A percentile compares a stretch with the other conserved stretches of the same genome.
Evolutionary conservation across 768 basidiomycete genomes (phyloP).

Genomic region (Lactarius deliciosus): DNA sequence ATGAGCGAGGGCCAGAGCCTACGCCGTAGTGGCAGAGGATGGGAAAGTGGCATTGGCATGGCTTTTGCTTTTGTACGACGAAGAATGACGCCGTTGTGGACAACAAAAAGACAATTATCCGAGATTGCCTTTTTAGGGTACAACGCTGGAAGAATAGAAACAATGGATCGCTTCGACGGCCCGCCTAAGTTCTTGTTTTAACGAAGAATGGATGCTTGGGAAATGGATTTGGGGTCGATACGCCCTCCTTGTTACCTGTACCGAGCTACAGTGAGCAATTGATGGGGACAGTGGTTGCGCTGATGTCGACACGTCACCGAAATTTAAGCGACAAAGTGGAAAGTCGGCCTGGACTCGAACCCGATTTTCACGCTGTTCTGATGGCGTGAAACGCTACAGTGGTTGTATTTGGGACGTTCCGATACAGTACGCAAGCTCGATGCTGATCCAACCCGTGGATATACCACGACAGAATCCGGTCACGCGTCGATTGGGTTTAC

Average conservation of each 20-base stretch:
- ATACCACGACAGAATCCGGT: neutral
- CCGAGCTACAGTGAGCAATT: neutral
- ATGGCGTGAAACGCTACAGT: neutral
- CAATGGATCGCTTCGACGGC: neutral
- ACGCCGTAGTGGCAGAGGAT: slow-evolving; percentile 10
- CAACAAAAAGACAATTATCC: slow-evolving; percentile 4
- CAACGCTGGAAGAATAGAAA: slow-evolving; percentile 11
- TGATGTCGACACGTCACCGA: neutral
- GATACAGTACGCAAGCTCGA: neutral
- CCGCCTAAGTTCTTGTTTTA: neutral
- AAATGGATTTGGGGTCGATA: neutral
- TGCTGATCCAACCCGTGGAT: neutral
- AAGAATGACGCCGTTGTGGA: slow-evolving; percentile 1
- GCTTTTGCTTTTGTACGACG: slow-evolving; percentile 17
- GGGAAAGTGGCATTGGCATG: neutral
- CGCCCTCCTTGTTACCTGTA: neutral
- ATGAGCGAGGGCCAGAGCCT: slow-evolving; percentile 14
- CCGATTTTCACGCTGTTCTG: neutral
- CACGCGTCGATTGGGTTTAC: neutral
- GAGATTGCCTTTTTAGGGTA: slow-evolving; percentile 18
- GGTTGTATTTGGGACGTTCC: neutral
- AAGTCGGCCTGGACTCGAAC: neutral
- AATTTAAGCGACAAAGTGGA: neutral
- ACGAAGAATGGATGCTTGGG: no score
- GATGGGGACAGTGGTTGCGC: neutral